A percentile compares a stretch with the other conserved stretches of the same genome.
Evolutionary conservation across 805 yeast species (phyloP).

Genomic region (Saccharomycopsis synnaedendra): DNA sequence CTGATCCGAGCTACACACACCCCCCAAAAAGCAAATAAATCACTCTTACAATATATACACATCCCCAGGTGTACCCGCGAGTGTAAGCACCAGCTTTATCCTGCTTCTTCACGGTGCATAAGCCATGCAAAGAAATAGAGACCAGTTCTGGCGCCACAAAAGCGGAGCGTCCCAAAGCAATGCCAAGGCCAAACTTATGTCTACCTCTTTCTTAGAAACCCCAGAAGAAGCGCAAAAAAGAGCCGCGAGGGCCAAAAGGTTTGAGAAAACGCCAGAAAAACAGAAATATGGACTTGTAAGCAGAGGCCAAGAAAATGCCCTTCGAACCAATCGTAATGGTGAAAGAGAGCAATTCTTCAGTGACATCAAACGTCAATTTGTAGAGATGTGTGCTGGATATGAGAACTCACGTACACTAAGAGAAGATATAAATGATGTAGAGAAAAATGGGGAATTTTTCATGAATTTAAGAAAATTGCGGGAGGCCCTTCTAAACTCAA

Average conservation of each 20-base stretch:
- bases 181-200: no score
- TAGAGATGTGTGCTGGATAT: not conserved
- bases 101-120: no score
- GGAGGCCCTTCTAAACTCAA: conserved; percentile 36
- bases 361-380: conserved; percentile 6
- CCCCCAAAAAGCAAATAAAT: no score
- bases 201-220: no score
- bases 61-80: no score
- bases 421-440: conserved; percentile 16
- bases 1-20: no score
- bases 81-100: no score
- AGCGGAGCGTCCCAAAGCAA: no score
- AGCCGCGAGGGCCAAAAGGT: not conserved
- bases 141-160: no score
- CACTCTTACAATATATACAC: no score
- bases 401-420: not conserved
- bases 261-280: not conserved
- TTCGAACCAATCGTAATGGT: conserved; percentile 7
- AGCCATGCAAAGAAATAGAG: no score
- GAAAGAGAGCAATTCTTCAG: conserved; percentile 12
- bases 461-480: conserved; percentile 39
- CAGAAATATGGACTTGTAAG: conserved; percentile 12
- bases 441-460: conserved; percentile 20
- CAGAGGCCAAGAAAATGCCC: conserved; percentile 11
- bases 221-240: conserved; percentile 1